phyloP scores from a whole-genome alignment of 306 rosid species.

The Prosopis cineraria region DNA sequence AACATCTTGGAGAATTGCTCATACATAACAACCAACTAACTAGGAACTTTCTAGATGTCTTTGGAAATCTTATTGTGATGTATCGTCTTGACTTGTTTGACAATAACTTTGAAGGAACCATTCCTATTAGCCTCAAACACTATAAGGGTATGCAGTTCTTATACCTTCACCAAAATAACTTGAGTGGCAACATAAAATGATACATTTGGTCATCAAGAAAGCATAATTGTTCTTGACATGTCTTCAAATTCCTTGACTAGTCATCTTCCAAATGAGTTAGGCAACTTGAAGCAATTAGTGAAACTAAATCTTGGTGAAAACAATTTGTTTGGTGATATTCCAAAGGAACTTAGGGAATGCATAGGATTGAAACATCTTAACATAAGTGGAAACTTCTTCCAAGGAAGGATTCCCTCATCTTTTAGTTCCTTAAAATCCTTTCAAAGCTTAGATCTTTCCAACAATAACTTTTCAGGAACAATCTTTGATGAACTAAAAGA shows the following conservation, averaged over 20 bases:
- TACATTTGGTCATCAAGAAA: slow-evolving; percentile 3
- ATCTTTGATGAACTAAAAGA: background rate
- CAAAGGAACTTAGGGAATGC: slow-evolving; percentile 20
- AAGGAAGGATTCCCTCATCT: slow-evolving; percentile 16
- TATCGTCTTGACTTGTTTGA: background rate
- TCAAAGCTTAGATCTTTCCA: background rate
- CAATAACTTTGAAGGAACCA: slow-evolving; percentile 17
- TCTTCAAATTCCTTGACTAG: slow-evolving; percentile 25
- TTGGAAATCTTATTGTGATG: slow-evolving; percentile 31
- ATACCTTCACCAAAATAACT: background rate
- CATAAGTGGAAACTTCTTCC: slow-evolving; percentile 18
- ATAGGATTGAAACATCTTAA: background rate
- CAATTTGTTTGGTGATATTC: slow-evolving; percentile 29
- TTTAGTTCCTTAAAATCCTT: slow-evolving; percentile 28
- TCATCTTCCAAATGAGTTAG: background rate
- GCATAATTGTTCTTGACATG: background rate
- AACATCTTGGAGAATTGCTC: background rate
- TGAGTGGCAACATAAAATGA: slow-evolving; percentile 10
- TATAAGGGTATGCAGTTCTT: slow-evolving; percentile 6
- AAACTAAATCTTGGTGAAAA: background rate
- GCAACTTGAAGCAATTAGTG: background rate
- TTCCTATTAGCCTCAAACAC: slow-evolving; percentile 10
- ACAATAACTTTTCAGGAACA: too few species aligned
- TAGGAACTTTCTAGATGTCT: background rate
- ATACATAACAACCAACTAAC: background rate